Evolutionary conservation across 2,329 filamentous ascomycete species (phyloP).

Genomic region (Coniochaeta sp.): DNA sequence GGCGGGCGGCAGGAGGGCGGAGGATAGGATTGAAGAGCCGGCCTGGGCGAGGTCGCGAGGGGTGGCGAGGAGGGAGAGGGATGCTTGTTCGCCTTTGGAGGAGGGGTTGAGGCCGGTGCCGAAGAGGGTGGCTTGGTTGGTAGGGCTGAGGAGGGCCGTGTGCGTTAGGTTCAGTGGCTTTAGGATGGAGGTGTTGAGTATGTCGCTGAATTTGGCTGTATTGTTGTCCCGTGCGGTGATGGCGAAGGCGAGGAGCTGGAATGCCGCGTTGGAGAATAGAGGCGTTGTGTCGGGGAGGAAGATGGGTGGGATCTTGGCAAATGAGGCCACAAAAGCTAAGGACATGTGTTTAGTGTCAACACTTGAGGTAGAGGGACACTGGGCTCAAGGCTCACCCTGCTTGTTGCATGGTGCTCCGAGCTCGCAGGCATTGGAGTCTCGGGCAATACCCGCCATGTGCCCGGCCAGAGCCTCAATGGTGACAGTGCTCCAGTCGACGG

Average conservation of each 20-base stretch:
- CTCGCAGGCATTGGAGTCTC: constrained; percentile 11
- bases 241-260: constrained; percentile 16
- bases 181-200: constrained; percentile 7
- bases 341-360: neutral
- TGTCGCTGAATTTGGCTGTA: neutral
- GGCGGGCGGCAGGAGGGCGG: constrained; percentile 11
- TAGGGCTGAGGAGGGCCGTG: constrained; percentile 5
- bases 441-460: constrained; percentile 15
- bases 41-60: constrained; percentile 12
- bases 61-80: constrained; percentile 12
- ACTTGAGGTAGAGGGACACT: neutral
- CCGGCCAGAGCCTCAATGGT: constrained; percentile 14
- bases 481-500: constrained; percentile 13
- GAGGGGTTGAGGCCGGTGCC: constrained; percentile 5
- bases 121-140: neutral
- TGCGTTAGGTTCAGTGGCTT: constrained; percentile 12
- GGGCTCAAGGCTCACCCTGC: no score
- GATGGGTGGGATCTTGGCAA: constrained; percentile 7
- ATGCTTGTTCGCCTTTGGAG: constrained; percentile 12
- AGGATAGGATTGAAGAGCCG: constrained; percentile 15
- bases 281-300: constrained; percentile 17
- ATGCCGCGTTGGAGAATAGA: constrained; percentile 15
- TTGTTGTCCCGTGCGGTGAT: constrained; percentile 1
- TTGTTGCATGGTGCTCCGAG: constrained; percentile 8
- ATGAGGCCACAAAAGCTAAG: constrained; percentile 7